phyloP scores from a whole-genome alignment of 164 flowering plant genomes.

The Piper longum region DNA sequence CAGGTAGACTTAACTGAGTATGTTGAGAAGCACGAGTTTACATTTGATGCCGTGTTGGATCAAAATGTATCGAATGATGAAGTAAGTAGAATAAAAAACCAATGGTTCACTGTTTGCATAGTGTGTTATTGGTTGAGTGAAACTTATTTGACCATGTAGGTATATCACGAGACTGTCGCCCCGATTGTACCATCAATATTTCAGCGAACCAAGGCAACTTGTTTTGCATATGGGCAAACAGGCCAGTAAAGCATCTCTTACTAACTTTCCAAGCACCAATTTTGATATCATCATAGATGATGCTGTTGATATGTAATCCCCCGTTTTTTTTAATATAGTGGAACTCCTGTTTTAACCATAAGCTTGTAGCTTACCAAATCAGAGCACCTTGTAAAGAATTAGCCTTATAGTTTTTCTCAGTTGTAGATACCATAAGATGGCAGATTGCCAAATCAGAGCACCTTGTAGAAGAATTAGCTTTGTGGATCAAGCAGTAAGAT shows the following conservation, averaged over 20 bases:
- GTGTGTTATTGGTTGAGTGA: not conserved
- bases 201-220: slow-evolving; percentile 83
- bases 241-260: slow-evolving; percentile 23
- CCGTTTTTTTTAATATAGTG: no score
- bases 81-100: slow-evolving; percentile 27
- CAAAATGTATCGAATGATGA: slow-evolving; percentile 87
- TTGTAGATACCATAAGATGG: no score
- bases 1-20: slow-evolving; percentile 95
- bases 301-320: no score
- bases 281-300: no score
- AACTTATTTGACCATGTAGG: slow-evolving; percentile 26
- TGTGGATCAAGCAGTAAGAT: no score
- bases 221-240: slow-evolving; percentile 99
- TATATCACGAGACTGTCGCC: slow-evolving; percentile 79
- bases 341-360: no score
- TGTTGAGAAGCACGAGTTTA: slow-evolving; percentile 84
- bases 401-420: no score
- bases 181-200: slow-evolving; percentile 84
- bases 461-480: no score
- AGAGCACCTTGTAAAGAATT: no score
- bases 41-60: slow-evolving; percentile 82
- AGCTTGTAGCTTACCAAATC: no score
- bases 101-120: not conserved
- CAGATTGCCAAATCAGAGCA: no score
- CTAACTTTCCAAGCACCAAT: no score